phyloP scores from a whole-genome alignment of 78 protist genomes.

The Dictyostelium intermedium region DNA sequence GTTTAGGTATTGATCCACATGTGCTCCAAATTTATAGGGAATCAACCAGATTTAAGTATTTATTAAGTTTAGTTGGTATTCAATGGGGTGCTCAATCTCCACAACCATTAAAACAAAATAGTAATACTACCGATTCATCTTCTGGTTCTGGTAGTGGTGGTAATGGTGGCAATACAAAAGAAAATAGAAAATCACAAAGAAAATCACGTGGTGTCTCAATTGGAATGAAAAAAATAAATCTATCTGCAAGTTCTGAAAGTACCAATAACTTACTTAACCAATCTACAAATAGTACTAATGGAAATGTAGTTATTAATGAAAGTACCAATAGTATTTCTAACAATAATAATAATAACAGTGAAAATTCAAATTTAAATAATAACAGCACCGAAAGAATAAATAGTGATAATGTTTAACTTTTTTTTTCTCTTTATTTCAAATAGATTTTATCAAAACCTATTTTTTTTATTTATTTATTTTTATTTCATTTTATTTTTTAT shows the following conservation, averaged over 20 bases:
- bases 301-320: background rate
- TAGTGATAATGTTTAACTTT: background rate
- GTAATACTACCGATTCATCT: background rate
- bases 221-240: background rate
- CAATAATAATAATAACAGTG: background rate
- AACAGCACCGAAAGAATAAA: background rate
- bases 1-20: background rate
- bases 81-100: background rate
- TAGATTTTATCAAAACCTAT: too few species aligned
- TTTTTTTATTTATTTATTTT: too few species aligned
- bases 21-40: background rate
- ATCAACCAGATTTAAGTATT: background rate
- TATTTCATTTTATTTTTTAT: too few species aligned
- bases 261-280: background rate
- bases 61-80: background rate
- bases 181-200: background rate
- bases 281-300: background rate
- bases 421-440: background rate
- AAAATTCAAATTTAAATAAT: too few species aligned
- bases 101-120: background rate
- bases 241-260: background rate
- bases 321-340: background rate
- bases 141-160: background rate
- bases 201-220: background rate
- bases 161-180: background rate